A percentile compares a stretch with the other conserved stretches of the same genome.
Evolutionary conservation across 805 yeast genomes (phyloP).

Genomic region (Gaillardinia entomophila): DNA sequence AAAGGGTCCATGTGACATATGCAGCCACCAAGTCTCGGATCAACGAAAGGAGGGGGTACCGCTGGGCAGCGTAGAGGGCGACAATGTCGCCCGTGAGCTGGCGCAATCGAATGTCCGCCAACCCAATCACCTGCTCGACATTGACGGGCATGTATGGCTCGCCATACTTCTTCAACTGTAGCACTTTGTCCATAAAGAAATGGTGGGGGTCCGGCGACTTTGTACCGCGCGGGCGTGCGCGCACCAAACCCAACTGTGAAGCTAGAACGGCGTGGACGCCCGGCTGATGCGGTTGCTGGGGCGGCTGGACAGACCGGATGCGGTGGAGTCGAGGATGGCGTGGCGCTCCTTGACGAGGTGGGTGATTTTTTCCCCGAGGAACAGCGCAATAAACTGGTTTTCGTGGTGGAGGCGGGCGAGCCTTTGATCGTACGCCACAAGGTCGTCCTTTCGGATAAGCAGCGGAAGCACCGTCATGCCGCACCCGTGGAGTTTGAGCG

Average conservation of each 20-base stretch:
- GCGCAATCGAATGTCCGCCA: neutral
- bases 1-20: constrained; percentile 7
- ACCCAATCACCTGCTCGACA: constrained; percentile 1
- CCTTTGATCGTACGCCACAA: constrained; percentile 18
- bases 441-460: constrained; percentile 28
- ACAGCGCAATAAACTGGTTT: constrained; percentile 22
- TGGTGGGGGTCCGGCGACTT: neutral
- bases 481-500: constrained; percentile 22
- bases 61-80: neutral
- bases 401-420: constrained; percentile 20
- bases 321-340: constrained; percentile 20
- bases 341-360: constrained; percentile 30
- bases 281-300: constrained; percentile 33
- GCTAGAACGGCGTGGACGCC: constrained; percentile 32
- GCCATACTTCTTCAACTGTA: constrained; percentile 13
- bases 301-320: constrained; percentile 23
- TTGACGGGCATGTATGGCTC: constrained; percentile 17
- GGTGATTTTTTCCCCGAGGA: constrained; percentile 27
- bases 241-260: no score
- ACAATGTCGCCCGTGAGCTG: neutral
- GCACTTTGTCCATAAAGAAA: constrained; percentile 1
- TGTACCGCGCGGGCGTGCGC: no score
- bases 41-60: constrained; percentile 4
- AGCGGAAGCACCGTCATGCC: constrained; percentile 32
- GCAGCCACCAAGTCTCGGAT: constrained; percentile 17